Conservation (phyloP, 139 green algal genomes). For the Nannochloris sp. region DNA sequence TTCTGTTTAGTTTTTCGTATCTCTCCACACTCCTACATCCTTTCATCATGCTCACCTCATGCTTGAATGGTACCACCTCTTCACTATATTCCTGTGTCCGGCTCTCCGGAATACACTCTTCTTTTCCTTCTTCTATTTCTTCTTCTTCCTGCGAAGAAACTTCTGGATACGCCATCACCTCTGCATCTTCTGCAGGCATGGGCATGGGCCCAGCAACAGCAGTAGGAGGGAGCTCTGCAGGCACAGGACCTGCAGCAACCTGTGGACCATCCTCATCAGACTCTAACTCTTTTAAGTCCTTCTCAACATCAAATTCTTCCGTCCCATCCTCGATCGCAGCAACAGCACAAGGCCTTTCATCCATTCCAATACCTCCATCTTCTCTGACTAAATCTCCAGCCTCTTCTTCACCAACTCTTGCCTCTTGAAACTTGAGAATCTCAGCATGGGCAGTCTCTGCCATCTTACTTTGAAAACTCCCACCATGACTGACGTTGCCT, state of each 20-base stretch:
- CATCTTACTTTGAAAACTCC: slow-evolving; percentile 3
- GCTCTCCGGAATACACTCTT: no score
- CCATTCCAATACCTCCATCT: background rate
- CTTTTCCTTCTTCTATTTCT: no score
- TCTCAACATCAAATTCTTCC: background rate
- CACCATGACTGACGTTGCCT: slow-evolving; percentile 15
- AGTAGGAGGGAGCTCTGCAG: no score
- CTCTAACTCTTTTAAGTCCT: background rate
- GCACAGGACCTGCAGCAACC: background rate
- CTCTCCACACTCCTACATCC: slow-evolving; percentile 76
- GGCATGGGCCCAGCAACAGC: no score
- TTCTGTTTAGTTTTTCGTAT: slow-evolving; percentile 73
- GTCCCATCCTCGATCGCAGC: background rate
- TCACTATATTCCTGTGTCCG: background rate
- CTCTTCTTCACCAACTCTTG: background rate
- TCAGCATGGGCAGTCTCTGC: slow-evolving; percentile 18
- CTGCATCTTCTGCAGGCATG: no score
- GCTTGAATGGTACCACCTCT: background rate
- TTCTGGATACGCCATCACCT: no score
- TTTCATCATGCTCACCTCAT: slow-evolving; percentile 38
- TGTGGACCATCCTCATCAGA: background rate
- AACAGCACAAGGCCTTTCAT: background rate
- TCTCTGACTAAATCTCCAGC: background rate
- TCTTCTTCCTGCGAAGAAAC: no score
- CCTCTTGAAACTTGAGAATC: slow-evolving; percentile 15